Conservation (phyloP, 2,329 filamentous ascomycete species). For the Epichloe hybrida region DNA sequence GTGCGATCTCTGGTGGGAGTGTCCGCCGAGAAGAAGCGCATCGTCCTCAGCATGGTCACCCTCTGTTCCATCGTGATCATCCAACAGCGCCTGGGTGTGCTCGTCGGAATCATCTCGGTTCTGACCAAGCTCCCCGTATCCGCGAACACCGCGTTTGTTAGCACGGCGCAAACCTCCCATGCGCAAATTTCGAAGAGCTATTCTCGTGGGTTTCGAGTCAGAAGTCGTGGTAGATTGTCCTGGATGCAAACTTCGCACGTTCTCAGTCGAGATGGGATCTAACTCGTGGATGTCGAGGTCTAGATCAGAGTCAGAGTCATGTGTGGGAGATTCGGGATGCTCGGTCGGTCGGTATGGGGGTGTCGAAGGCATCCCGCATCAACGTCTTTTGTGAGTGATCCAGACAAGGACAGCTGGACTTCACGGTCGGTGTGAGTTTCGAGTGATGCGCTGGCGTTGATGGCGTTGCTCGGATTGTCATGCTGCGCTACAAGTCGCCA, state of each 20-base stretch:
- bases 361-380: constrained; percentile 43
- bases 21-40: constrained; percentile 51
- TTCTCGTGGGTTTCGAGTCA: constrained; percentile 40
- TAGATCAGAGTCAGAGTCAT: constrained; percentile 58
- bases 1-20: constrained; percentile 12
- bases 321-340: constrained; percentile 48
- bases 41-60: constrained; percentile 53
- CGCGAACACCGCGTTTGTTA: constrained; percentile 37
- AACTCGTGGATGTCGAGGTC: constrained; percentile 74
- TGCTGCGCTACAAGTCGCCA: constrained; percentile 8
- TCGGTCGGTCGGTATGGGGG: constrained; percentile 39
- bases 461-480: constrained; percentile 8
- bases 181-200: constrained; percentile 58
- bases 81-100: constrained; percentile 53
- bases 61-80: constrained; percentile 44
- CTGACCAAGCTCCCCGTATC: constrained; percentile 47
- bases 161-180: constrained; percentile 49
- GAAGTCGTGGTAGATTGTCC: constrained; percentile 22
- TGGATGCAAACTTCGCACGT: constrained; percentile 18
- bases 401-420: constrained; percentile 4
- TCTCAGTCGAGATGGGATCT: constrained; percentile 43
- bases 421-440: constrained; percentile 8
- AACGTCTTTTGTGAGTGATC: not conserved
- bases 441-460: constrained; percentile 7
- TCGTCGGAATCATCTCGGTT: constrained; percentile 45